Evolutionary conservation across 129 eudicot genomes (phyloP), one percentile per base, ranked within the genome.

Genomic region (Cynara cardunculus): DNA sequence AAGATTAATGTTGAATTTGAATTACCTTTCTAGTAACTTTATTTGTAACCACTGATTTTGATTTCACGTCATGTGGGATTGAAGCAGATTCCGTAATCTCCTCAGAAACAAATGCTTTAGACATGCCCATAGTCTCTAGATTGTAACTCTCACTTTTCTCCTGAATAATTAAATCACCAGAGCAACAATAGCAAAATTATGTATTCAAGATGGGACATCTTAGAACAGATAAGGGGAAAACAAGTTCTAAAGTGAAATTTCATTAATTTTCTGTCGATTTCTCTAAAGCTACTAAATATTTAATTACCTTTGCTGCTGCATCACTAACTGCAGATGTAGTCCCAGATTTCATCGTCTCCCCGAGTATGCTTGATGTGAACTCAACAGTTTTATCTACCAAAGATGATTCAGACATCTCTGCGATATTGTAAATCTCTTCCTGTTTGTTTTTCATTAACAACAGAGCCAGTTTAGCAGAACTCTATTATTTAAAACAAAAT

Each of bases 401-500:
- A 69, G 41, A 69, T 14, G 73, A 27, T 69, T 69, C 7, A 4
- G 44, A 30, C 41, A 28, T 69, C 44, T 69, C 44, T 6, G 39
- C 41, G n/a, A 69, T 69, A 0, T 69, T 69, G 73, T 69, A 69
- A 16, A 30, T 28, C 2, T 69, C 22, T 0, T 69, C 73, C 46
- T 70, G 74, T 18, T 12, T 13, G 13, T 70, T 69, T 69, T 28
- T 44, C 16, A 14, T 44, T 80, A 26, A 73, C 80, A 81, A 73
- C 69, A 24, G 75, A 74, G 37, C 72, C 90, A 88, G 82, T 85
- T 67, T 53, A 53, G 21, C 22, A 53, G 18, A 49, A 53, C 64
- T 53, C 64, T 4, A 53, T 18, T 18, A 53, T 53, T 53, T 56
- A 56, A 18, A 56, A 3, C 10, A 9, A 56, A 18, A 56, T 56